These are phyloP conservation scores for Kwoniella newhampshirensis DNA, from an alignment of 768 basidiomycete genomes.

Conservation along the genomic window DNA sequence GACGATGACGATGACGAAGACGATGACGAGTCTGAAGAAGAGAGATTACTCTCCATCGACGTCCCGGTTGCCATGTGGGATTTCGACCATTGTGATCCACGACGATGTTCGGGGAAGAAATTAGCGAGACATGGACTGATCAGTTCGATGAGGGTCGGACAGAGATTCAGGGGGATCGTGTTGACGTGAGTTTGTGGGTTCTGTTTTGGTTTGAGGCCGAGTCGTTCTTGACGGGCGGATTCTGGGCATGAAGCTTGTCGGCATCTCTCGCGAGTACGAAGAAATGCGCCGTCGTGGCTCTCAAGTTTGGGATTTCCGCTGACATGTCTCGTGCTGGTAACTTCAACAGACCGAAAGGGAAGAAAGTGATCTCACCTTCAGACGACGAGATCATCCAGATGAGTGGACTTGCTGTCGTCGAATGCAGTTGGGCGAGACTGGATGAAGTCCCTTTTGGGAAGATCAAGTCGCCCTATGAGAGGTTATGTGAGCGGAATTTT, in stretches of 20 bases:
- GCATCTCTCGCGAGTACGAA: too few species aligned
- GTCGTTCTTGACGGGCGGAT: too few species aligned
- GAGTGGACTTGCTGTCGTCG: slow-evolving; percentile 89
- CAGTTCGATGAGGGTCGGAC: slow-evolving; percentile 75
- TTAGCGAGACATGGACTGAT: slow-evolving; percentile 81
- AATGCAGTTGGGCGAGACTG: slow-evolving; percentile 95
- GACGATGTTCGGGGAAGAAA: slow-evolving; percentile 82
- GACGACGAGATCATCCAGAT: slow-evolving; percentile 76
- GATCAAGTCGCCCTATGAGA: slow-evolving; percentile 88
- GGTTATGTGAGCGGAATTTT: slow-evolving; percentile 65
- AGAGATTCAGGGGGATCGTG: slow-evolving; percentile 85
- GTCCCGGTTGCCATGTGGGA: slow-evolving; percentile 98
- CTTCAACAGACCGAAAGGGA: slow-evolving; percentile 87
- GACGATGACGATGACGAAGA: slow-evolving; percentile 56
- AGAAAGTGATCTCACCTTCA: slow-evolving; percentile 70
- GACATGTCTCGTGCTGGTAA: neutral
- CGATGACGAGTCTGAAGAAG: slow-evolving; percentile 54
- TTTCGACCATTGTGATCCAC: slow-evolving; percentile 96
- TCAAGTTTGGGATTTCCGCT: slow-evolving; percentile 52
- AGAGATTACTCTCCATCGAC: slow-evolving; percentile 41
- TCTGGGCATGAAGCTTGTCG: too few species aligned
- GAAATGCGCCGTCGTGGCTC: too few species aligned
- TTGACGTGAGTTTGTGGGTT: slow-evolving; percentile 70
- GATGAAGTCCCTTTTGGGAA: slow-evolving; percentile 93
- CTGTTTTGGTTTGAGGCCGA: too few species aligned